Evolutionary conservation across 257 asterid genomes (phyloP).

Genomic region (Solanum habrochaites): DNA sequence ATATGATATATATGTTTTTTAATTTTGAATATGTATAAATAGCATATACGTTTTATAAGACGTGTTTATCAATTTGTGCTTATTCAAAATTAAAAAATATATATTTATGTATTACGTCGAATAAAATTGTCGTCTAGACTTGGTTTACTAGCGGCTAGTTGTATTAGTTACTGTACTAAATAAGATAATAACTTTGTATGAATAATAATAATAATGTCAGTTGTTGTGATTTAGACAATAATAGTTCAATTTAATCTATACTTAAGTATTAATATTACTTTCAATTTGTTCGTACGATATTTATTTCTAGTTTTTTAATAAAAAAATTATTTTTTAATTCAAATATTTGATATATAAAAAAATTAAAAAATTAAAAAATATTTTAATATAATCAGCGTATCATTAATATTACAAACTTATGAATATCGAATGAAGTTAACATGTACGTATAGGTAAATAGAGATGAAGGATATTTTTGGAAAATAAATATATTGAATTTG

Average conservation of each 20-base stretch:
- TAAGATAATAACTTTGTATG: background rate
- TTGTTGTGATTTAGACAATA: background rate
- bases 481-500: background rate
- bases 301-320: too few species aligned
- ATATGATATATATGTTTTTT: fast-evolving
- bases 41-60: too few species aligned
- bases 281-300: background rate
- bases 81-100: fast-evolving
- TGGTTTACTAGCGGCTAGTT: background rate
- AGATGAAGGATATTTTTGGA: fast-evolving
- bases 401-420: too few species aligned
- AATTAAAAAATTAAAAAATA: too few species aligned
- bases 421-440: background rate
- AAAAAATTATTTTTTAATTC: too few species aligned
- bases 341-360: too few species aligned
- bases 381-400: too few species aligned
- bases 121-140: background rate
- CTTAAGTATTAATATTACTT: background rate
- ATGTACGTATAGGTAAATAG: background rate
- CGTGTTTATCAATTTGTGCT: fast-evolving
- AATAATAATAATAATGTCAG: background rate
- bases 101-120: too few species aligned
- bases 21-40: background rate
- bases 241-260: background rate
- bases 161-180: background rate